A percentile compares a stretch with the other conserved stretches of the same genome.
Conservation (phyloP, 75 land plant genomes). For the Picea glauca region DNA sequence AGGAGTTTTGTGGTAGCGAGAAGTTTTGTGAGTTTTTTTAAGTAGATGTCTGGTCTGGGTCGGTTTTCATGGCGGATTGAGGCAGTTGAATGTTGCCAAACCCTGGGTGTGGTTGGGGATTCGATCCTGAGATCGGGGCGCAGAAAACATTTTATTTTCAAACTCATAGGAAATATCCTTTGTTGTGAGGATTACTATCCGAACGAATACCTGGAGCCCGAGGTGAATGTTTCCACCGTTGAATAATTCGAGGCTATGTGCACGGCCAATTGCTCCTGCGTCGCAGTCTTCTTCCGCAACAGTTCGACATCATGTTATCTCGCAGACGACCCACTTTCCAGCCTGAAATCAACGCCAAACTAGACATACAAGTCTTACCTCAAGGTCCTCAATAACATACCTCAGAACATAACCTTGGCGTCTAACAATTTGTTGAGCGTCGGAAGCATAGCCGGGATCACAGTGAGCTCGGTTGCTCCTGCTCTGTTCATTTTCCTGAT, state of each 20-base stretch:
- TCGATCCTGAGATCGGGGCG: constrained; percentile 22
- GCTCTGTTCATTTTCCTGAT: neutral
- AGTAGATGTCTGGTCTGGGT: constrained; percentile 31
- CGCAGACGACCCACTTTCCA: too few species aligned
- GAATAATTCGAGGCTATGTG: too few species aligned
- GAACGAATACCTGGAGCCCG: too few species aligned
- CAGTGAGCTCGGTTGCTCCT: neutral
- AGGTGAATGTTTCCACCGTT: too few species aligned
- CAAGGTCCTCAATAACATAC: constrained; percentile 3
- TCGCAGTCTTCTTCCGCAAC: too few species aligned
- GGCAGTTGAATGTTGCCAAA: constrained; percentile 48
- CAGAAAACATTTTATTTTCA: constrained; percentile 4
- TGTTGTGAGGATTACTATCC: too few species aligned
- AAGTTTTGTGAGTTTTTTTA: constrained; percentile 52
- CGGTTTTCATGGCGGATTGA: constrained; percentile 56
- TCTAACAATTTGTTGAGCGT: neutral
- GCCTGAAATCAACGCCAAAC: too few species aligned
- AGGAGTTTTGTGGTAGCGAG: constrained; percentile 58
- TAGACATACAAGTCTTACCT: neutral
- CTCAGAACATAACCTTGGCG: neutral
- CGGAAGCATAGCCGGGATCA: neutral
- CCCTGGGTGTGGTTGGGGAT: constrained; percentile 79
- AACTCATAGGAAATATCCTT: too few species aligned
- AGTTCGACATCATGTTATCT: too few species aligned
- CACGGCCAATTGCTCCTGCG: too few species aligned